Evolutionary conservation across 192 early-diverging fungal species (phyloP).

Genomic region (Backusella liffmaniae): DNA sequence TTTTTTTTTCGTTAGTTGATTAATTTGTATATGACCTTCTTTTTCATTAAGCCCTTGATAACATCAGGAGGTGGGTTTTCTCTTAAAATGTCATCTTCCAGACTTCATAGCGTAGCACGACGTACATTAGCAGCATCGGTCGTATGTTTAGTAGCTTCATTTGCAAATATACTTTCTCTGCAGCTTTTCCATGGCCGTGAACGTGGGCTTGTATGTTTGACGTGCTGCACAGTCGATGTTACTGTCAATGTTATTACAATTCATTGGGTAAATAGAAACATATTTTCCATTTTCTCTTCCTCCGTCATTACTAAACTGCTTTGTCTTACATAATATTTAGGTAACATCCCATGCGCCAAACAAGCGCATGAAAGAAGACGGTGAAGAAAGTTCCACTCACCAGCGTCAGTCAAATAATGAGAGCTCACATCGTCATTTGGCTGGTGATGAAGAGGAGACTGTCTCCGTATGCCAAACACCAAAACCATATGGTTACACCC

Average conservation of each 20-base stretch:
- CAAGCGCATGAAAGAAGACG: not conserved
- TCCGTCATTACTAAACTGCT: not conserved
- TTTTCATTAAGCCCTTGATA: constrained; percentile 32
- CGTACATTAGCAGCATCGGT: constrained; percentile 43
- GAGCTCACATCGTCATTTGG: not conserved
- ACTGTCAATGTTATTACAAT: constrained; percentile 43
- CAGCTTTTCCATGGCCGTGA: constrained; percentile 39
- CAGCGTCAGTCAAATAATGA: not conserved
- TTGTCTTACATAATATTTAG: not conserved
- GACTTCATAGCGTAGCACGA: constrained; percentile 37
- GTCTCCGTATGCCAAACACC: not conserved
- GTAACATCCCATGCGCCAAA: not conserved
- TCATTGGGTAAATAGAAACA: constrained; percentile 39
- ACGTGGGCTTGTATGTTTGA: constrained; percentile 46
- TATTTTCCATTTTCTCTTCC: not conserved
- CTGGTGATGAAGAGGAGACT: not conserved
- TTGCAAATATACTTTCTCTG: constrained; percentile 42
- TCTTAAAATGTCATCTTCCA: constrained; percentile 14
- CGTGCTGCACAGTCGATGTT: constrained; percentile 48
- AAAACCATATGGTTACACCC: not conserved
- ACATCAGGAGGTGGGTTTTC: constrained; percentile 1
- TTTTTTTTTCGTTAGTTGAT: constrained; percentile 26
- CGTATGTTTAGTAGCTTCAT: constrained; percentile 38
- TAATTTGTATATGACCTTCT: constrained; percentile 37
- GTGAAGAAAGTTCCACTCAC: not conserved